A percentile compares a stretch with the other conserved stretches of the same genome.
Conservation (phyloP, 2,329 filamentous ascomycete species). For the Colletotrichum chrysophilum region DNA sequence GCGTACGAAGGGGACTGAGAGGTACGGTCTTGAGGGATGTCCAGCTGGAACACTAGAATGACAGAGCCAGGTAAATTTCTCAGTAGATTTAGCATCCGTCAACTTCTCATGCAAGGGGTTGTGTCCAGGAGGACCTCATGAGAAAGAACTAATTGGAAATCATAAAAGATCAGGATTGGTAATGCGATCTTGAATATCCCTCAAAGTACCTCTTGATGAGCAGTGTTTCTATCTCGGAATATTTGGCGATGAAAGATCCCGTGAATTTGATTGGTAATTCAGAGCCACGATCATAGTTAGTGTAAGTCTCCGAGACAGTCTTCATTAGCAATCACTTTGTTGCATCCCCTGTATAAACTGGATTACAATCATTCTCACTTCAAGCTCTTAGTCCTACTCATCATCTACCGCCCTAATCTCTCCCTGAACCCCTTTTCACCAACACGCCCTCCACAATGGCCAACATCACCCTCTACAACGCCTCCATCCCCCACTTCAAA, state of each 20-base stretch:
- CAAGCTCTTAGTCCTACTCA: too few species aligned
- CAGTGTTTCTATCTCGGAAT: background rate
- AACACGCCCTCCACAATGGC: background rate
- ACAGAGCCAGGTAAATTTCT: background rate
- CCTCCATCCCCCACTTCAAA: background rate
- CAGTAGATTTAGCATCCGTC: too few species aligned
- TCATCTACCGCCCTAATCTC: too few species aligned
- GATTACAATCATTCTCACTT: too few species aligned
- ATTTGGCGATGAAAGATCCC: background rate
- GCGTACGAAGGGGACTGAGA: background rate
- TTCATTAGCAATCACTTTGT: background rate
- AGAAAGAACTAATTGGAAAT: too few species aligned
- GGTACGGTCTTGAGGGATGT: background rate
- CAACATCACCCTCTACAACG: background rate
- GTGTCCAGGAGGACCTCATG: too few species aligned
- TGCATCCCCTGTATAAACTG: background rate
- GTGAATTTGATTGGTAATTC: background rate
- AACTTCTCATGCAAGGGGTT: too few species aligned
- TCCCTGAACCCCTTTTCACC: background rate
- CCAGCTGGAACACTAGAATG: background rate
- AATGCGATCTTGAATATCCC: background rate
- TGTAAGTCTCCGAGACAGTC: background rate
- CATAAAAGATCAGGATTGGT: background rate
- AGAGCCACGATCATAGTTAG: background rate
- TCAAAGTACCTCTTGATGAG: fast-evolving